A percentile compares a stretch with the other conserved stretches of the same genome.
phyloP scores from a whole-genome alignment of 2,329 filamentous ascomycete species.

The Pseudocercospora vitis region DNA sequence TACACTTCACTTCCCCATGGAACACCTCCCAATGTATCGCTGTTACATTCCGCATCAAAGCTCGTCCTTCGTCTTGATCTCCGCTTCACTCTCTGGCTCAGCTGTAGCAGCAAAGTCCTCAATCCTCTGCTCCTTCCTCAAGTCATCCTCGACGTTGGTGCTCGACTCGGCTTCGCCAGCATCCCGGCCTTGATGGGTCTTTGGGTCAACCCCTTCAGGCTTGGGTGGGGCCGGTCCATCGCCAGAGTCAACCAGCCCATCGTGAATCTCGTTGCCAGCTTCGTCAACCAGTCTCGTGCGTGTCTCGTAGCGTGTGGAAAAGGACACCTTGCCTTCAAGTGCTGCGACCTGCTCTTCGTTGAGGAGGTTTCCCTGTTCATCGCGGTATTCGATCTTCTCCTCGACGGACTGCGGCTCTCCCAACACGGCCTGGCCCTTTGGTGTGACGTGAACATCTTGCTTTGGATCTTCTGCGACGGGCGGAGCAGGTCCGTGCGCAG shows the following conservation, averaged over 20 bases:
- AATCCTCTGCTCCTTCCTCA: slow-evolving; percentile 48
- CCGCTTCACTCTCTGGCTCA: slow-evolving; percentile 25
- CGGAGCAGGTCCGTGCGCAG: slow-evolving; percentile 36
- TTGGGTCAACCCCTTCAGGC: slow-evolving; percentile 50
- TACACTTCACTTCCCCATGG: not conserved
- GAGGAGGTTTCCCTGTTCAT: slow-evolving; percentile 88
- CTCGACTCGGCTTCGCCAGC: slow-evolving; percentile 39
- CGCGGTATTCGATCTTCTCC: slow-evolving; percentile 89
- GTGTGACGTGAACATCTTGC: slow-evolving; percentile 39
- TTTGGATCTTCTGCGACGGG: slow-evolving; percentile 40
- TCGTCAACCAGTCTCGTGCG: slow-evolving; percentile 79
- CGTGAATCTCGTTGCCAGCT: slow-evolving; percentile 71
- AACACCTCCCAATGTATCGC: slow-evolving; percentile 10
- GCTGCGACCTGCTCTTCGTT: slow-evolving; percentile 78
- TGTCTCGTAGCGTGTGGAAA: slow-evolving; percentile 96
- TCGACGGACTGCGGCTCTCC: slow-evolving; percentile 50
- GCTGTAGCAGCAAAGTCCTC: slow-evolving; percentile 34
- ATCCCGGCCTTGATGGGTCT: slow-evolving; percentile 55
- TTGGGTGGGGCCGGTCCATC: slow-evolving; percentile 41
- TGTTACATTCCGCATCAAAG: not conserved
- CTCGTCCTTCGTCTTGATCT: slow-evolving; percentile 9
- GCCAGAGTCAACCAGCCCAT: slow-evolving; percentile 46
- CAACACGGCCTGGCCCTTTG: slow-evolving; percentile 34
- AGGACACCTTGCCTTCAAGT: slow-evolving; percentile 88
- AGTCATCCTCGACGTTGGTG: slow-evolving; percentile 39